A percentile compares a stretch with the other conserved stretches of the same genome.
These are phyloP conservation scores for Aegilops sharonensis DNA, from an alignment of 176 grass and related monocot genomes.

Conservation along the genomic window DNA sequence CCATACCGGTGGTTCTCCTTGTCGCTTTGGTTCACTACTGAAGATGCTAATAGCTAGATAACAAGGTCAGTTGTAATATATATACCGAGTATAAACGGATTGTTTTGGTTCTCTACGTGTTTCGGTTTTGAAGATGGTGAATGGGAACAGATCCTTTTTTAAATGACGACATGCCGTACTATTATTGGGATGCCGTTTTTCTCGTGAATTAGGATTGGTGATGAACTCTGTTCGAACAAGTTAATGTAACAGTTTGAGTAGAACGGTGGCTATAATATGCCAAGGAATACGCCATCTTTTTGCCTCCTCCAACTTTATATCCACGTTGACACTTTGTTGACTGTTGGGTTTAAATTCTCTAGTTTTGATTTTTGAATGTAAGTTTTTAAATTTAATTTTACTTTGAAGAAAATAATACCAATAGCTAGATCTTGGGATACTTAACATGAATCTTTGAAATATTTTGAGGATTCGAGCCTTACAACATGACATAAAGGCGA, in stretches of 20 bases:
- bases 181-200: not conserved
- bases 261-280: conserved; percentile 1
- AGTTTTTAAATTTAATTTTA: not conserved
- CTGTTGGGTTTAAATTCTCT: not conserved
- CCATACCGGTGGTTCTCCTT: conserved; percentile 13
- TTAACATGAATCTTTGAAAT: conserved; percentile 2
- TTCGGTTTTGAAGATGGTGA: conserved; percentile 25
- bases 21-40: conserved; percentile 27
- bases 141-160: not conserved
- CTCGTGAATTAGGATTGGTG: not conserved
- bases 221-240: not conserved
- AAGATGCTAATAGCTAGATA: conserved; percentile 45
- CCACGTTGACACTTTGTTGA: not conserved
- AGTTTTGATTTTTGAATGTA: not conserved
- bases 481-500: not conserved
- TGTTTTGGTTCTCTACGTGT: conserved; percentile 19
- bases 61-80: conserved; percentile 38
- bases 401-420: not conserved
- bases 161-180: not conserved
- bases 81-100: conserved; percentile 44
- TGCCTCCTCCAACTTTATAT: not conserved
- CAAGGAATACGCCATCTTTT: conserved; percentile 26
- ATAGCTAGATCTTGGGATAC: not conserved
- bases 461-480: not conserved
- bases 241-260: not conserved